Evolutionary conservation across 2,329 filamentous ascomycete species (phyloP).

Genomic region (Fusarium praegraminearum): DNA sequence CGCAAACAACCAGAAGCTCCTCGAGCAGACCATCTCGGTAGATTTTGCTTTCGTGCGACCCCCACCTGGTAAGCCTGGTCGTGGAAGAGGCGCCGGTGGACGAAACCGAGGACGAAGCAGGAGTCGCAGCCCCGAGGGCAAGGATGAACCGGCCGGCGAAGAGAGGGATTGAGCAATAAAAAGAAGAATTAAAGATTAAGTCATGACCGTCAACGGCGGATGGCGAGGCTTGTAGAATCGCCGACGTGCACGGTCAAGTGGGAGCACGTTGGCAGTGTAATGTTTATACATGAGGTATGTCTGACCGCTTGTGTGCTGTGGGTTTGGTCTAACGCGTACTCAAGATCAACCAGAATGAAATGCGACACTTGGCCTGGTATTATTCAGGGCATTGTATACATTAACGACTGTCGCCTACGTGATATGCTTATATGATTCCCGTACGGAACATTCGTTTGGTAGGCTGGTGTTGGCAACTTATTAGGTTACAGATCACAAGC

Average conservation of each 20-base stretch:
- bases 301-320: not conserved
- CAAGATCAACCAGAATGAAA: conserved; percentile 23
- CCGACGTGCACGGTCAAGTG: conserved; percentile 43
- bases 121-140: conserved; percentile 61
- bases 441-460: not conserved
- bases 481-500: not conserved
- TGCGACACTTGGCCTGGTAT: not conserved
- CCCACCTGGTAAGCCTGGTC: conserved; percentile 67
- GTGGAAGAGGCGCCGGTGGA: conserved; percentile 55
- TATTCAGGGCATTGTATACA: not conserved
- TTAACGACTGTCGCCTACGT: not conserved
- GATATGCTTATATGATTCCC: not conserved
- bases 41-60: conserved; percentile 89
- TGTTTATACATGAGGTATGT: conserved; percentile 47
- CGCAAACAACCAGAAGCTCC: conserved; percentile 79
- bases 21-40: conserved; percentile 84
- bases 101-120: conserved; percentile 61
- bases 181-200: conserved; percentile 3
- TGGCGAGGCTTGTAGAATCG: conserved; percentile 15
- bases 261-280: conserved; percentile 48
- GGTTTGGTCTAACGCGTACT: conserved; percentile 4
- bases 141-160: conserved; percentile 46
- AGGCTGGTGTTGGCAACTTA: not conserved
- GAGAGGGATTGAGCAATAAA: conserved; percentile 47
- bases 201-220: not conserved